phyloP scores from a whole-genome alignment of 345 rosid genomes.

The Raphanus sativus region DNA sequence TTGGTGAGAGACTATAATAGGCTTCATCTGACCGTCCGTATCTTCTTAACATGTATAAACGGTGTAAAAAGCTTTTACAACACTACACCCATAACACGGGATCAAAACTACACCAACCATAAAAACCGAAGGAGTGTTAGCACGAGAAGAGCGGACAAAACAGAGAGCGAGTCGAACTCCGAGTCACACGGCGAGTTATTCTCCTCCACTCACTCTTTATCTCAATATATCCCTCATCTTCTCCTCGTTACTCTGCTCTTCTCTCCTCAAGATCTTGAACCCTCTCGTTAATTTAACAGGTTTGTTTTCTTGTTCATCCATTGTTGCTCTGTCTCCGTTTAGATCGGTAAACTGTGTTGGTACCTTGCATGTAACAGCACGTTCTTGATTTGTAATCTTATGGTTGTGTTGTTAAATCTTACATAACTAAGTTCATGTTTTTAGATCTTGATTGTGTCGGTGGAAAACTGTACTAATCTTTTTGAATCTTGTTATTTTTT shows the following conservation, averaged over 20 bases:
- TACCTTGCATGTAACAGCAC: neutral
- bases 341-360: conserved; percentile 2
- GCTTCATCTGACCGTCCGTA: conserved; percentile 1
- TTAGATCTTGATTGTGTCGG: conserved; percentile 26
- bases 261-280: conserved; percentile 23
- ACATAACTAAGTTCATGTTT: neutral
- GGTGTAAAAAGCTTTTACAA: neutral
- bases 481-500: neutral
- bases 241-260: neutral
- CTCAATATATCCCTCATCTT: conserved; percentile 17
- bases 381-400: neutral
- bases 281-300: conserved; percentile 21
- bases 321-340: conserved; percentile 13
- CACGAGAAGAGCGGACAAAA: conserved; percentile 39
- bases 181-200: conserved; percentile 21
- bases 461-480: neutral
- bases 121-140: conserved; percentile 29
- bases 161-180: conserved; percentile 35
- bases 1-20: conserved; percentile 28
- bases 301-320: conserved; percentile 19
- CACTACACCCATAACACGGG: neutral
- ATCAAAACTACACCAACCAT: conserved; percentile 24
- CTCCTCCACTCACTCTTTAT: conserved; percentile 12
- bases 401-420: conserved; percentile 15
- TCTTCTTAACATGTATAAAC: neutral